A percentile compares a stretch with the other conserved stretches of the same genome.
Evolutionary conservation across 2,329 filamentous ascomycete genomes (phyloP).

Genomic region (Ophiocordyceps camponoti-saundersi): DNA sequence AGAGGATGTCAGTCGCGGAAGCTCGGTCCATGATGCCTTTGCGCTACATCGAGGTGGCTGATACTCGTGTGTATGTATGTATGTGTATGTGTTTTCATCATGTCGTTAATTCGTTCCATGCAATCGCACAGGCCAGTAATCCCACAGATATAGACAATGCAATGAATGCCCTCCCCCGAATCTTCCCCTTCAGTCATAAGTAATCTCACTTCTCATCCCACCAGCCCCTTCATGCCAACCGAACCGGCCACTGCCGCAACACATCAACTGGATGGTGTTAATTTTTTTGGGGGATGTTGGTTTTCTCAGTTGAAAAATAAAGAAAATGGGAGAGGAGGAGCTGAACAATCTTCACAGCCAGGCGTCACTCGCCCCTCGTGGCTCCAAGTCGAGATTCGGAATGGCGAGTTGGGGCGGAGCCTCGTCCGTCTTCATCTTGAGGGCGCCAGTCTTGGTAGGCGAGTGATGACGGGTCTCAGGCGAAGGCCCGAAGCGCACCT

Average conservation of each 20-base stretch:
- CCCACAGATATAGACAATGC: slow-evolving; percentile 9
- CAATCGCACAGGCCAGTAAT: slow-evolving; percentile 12
- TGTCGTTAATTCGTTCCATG: slow-evolving; percentile 23
- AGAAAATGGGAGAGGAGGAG: neutral
- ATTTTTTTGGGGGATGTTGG: no score
- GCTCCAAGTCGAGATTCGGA: slow-evolving; percentile 34
- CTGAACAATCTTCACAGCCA: slow-evolving; percentile 11
- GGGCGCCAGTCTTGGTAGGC: slow-evolving; percentile 15
- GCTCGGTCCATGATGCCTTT: slow-evolving; percentile 50
- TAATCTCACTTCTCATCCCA: no score
- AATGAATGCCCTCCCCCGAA: no score
- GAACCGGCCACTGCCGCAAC: no score
- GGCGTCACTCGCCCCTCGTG: slow-evolving; percentile 14
- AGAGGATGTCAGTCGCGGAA: slow-evolving; percentile 44
- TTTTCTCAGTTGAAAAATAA: neutral
- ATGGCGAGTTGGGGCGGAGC: slow-evolving; percentile 43
- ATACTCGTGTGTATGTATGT: neutral
- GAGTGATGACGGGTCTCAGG: slow-evolving; percentile 12
- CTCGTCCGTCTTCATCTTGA: slow-evolving; percentile 31
- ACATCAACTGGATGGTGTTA: no score
- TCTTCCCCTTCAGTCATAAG: no score
- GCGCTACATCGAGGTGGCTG: slow-evolving; percentile 29
- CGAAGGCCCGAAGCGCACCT: slow-evolving; percentile 58
- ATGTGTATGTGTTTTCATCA: slow-evolving; percentile 5
- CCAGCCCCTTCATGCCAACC: slow-evolving; percentile 2